Evolutionary conservation across 2,329 filamentous ascomycete species (phyloP).

Genomic region (Knoxdaviesia proteae): DNA sequence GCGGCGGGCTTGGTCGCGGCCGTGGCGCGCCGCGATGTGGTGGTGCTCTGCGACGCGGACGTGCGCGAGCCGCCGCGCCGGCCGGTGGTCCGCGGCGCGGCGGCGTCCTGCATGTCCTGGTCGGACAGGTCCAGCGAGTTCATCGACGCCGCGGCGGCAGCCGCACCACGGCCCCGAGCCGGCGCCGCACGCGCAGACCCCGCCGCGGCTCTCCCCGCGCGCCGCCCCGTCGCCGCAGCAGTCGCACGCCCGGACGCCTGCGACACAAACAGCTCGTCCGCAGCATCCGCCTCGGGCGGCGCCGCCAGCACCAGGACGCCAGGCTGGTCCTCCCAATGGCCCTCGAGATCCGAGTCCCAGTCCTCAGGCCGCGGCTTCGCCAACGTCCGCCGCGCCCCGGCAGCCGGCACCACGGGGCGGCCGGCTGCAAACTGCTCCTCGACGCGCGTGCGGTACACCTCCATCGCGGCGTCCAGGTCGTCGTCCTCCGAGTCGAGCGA

Average conservation of each 20-base stretch:
- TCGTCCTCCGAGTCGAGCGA: constrained; percentile 41
- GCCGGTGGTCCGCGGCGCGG: background rate
- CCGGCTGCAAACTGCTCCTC: constrained; percentile 54
- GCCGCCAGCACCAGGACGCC: constrained; percentile 19
- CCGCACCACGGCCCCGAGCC: too few relatives aligned
- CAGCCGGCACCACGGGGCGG: constrained; percentile 23
- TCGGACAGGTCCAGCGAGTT: constrained; percentile 4
- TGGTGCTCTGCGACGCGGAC: background rate
- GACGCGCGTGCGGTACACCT: constrained; percentile 44
- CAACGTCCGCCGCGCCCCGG: constrained; percentile 23
- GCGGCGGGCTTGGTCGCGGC: background rate
- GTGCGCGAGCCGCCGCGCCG: background rate
- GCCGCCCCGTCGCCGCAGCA: too few relatives aligned
- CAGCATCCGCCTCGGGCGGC: too few relatives aligned
- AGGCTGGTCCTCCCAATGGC: constrained; percentile 64
- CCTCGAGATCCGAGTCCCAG: constrained; percentile 84
- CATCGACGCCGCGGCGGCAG: too few relatives aligned
- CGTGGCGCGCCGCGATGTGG: background rate
- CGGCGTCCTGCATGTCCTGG: constrained; percentile 13
- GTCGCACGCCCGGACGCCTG: too few relatives aligned
- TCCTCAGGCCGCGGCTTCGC: constrained; percentile 51
- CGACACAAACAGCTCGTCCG: too few relatives aligned
- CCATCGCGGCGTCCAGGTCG: constrained; percentile 54
- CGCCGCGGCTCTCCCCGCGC: too few relatives aligned
- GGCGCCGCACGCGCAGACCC: too few relatives aligned